Evolutionary conservation across 768 basidiomycete species (phyloP), one percentile per base, ranked within the genome.

Genomic region (Rubroboletus pulcherrimus): DNA sequence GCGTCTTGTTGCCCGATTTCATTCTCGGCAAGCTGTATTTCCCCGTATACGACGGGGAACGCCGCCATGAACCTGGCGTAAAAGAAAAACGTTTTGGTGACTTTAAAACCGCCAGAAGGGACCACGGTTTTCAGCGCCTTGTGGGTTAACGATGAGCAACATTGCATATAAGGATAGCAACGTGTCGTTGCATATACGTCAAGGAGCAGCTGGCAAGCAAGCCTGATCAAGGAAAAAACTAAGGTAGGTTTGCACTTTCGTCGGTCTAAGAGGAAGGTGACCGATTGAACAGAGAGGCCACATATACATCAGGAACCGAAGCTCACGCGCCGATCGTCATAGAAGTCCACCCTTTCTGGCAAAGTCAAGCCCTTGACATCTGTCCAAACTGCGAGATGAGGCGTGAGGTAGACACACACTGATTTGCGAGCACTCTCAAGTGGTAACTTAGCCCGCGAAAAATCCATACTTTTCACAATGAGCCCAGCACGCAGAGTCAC

Each of bases 141-240:
- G 39, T 49, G 50, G 42, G 34, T 41, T 41, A 35, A 15, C 9
- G 47, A 33, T 26, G 52, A 34, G 50, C 47, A 54, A 30, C 24
- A 14, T 14, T 52, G 56, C 47, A 37, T 29, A 49, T n/a, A 26
- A 33, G 42, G 54, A 38, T 9, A 17, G 26, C 42, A 64, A 65
- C 67, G 60, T 67, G 67, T 45, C 38, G 38, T 24, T 55, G 50
- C 17, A 35, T 56, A 57, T 42, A 69, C 66, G 67, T 68, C 65
- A 69, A 63, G 52, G 40, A 46, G 41, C 54, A 47, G 38, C 41
- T 51, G 31, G 49, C 37, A 46, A 41, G 24, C 21, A 14, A 30
- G 43, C 45, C 45, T 9, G 52, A 54, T 57, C 30, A 45, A 54
- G 58, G 43, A 19, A 48, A 24, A 39, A n/a, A 57, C 37, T 39